These are phyloP conservation scores for Candida pseudocylindracea DNA, from an alignment of 1,139 yeast species.

Conservation along the genomic window DNA sequence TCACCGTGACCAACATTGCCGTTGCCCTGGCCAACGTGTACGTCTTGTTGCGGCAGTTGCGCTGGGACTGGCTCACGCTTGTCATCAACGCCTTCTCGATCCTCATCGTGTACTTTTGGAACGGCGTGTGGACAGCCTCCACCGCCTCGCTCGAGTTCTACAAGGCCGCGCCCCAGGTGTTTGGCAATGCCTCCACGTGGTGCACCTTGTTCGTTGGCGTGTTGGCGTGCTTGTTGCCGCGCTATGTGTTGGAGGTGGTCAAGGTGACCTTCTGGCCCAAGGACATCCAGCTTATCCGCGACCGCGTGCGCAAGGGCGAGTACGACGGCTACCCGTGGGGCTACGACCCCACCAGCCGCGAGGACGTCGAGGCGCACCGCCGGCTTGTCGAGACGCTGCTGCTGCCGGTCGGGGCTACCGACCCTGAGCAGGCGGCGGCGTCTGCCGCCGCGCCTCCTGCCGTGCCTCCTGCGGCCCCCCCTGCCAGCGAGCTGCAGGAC, in stretches of 20 bases:
- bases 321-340: constrained; percentile 27
- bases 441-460: constrained; percentile 1
- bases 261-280: constrained; percentile 22
- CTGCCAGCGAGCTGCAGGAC: not conserved
- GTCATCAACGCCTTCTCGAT: constrained; percentile 25
- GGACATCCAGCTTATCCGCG: constrained; percentile 34
- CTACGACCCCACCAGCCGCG: constrained; percentile 35
- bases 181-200: constrained; percentile 33
- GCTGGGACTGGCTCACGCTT: constrained; percentile 41
- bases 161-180: constrained; percentile 29
- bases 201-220: constrained; percentile 23
- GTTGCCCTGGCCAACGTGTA: constrained; percentile 31
- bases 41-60: constrained; percentile 27
- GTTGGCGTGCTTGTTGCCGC: constrained; percentile 24
- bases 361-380: constrained; percentile 21
- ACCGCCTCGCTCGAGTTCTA: constrained; percentile 24
- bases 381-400: constrained; percentile 11
- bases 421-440: constrained; percentile 1
- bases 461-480: constrained; percentile 9
- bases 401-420: constrained; percentile 5
- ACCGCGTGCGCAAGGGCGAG: constrained; percentile 19
- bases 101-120: constrained; percentile 34
- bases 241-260: constrained; percentile 26
- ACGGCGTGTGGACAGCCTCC: constrained; percentile 29
- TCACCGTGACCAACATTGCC: constrained; percentile 21